phyloP scores from a whole-genome alignment of 2,329 filamentous ascomycete species.

The Gaeumannomyces tritici region DNA sequence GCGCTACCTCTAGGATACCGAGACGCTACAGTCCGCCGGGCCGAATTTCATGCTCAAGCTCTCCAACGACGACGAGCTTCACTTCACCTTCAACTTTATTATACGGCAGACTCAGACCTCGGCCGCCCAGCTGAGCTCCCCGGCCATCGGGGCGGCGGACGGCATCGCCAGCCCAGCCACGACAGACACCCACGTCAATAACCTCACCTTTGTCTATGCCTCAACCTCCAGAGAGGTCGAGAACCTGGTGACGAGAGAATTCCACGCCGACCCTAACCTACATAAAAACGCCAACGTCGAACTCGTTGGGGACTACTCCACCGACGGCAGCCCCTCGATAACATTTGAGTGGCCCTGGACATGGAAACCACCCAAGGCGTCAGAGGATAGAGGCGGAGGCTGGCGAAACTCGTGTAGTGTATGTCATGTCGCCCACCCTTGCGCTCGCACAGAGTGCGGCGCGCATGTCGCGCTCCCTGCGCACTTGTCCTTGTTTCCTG shows the following conservation, averaged over 20 bases:
- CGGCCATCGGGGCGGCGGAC: conserved; percentile 33
- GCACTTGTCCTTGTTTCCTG: background rate
- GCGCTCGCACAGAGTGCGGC: background rate
- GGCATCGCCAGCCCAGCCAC: conserved; percentile 37
- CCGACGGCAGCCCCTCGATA: conserved; percentile 71
- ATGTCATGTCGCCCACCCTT: conserved; percentile 18
- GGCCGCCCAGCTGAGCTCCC: conserved; percentile 11
- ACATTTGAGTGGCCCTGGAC: conserved; percentile 95
- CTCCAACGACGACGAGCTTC: conserved; percentile 82
- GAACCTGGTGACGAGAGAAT: conserved; percentile 87
- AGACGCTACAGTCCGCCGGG: conserved; percentile 37
- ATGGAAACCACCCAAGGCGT: conserved; percentile 80
- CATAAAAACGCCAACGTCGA: conserved; percentile 97
- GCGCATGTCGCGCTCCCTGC: background rate
- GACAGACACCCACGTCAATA: conserved; percentile 70
- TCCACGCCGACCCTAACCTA: conserved; percentile 92
- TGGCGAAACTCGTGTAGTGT: conserved; percentile 95
- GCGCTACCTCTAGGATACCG: conserved; percentile 57
- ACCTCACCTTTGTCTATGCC: conserved; percentile 86
- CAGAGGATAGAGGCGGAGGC: conserved; percentile 77
- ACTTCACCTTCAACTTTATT: conserved; percentile 87
- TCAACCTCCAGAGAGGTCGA: conserved; percentile 81
- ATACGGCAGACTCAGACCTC: conserved; percentile 43
- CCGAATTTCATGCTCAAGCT: conserved; percentile 81
- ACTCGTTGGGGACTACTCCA: conserved; percentile 84